phyloP scores from a whole-genome alignment of 768 basidiomycete species.

The Rhizopogon sp. region DNA sequence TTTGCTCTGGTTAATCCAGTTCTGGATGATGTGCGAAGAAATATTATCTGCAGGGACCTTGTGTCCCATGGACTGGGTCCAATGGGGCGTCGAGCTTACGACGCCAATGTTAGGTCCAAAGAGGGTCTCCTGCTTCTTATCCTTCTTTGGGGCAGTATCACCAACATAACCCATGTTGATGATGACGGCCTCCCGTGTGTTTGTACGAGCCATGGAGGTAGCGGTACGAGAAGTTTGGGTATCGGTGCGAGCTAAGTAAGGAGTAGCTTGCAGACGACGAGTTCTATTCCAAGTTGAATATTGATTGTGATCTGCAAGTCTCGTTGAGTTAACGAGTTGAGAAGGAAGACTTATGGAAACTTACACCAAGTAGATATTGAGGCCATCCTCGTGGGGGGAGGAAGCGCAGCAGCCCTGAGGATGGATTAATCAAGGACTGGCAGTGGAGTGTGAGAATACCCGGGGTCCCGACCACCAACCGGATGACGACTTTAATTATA shows the following conservation, averaged over 20 bases:
- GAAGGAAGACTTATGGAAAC: slow-evolving; percentile 9
- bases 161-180: slow-evolving; percentile 18
- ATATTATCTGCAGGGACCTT: slow-evolving; percentile 61
- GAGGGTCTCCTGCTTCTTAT: slow-evolving; percentile 71
- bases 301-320: slow-evolving; percentile 38
- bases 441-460: slow-evolving; percentile 2
- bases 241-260: slow-evolving; percentile 47
- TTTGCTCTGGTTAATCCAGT: slow-evolving; percentile 86
- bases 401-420: slow-evolving; percentile 1
- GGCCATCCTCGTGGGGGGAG: slow-evolving; percentile 16
- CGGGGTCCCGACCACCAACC: neutral
- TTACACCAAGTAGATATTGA: slow-evolving; percentile 36
- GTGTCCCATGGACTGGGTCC: slow-evolving; percentile 66
- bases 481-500: slow-evolving; percentile 1
- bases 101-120: slow-evolving; percentile 91
- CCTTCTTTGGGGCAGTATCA: slow-evolving; percentile 34
- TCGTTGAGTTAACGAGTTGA: slow-evolving; percentile 4
- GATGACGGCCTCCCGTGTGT: slow-evolving; percentile 18
- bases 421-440: neutral
- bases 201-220: slow-evolving; percentile 42
- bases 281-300: slow-evolving; percentile 58
- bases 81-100: slow-evolving; percentile 60
- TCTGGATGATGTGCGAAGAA: slow-evolving; percentile 74
- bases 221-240: slow-evolving; percentile 44
- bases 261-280: slow-evolving; percentile 44